Evolutionary conservation across 2,329 filamentous ascomycete genomes (phyloP).

Genomic region (Pleurostoma richardsiae): DNA sequence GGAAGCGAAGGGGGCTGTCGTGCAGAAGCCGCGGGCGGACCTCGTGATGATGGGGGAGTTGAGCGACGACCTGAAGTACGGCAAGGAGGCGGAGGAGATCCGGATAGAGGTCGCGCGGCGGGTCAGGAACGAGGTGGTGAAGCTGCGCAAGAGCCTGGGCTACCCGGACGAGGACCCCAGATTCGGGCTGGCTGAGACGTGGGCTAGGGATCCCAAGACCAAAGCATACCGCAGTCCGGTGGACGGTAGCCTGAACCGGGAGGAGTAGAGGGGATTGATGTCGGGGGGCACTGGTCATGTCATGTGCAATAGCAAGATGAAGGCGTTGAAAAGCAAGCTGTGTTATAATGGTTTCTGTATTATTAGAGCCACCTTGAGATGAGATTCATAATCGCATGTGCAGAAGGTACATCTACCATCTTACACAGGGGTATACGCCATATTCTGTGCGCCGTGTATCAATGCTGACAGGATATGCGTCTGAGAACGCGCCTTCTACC

Average conservation of each 20-base stretch:
- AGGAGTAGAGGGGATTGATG: conserved; percentile 11
- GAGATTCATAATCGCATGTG: too few species aligned
- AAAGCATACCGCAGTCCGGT: conserved; percentile 48
- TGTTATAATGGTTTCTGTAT: too few species aligned
- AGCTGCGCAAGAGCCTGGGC: conserved; percentile 67
- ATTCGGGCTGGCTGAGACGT: conserved; percentile 75
- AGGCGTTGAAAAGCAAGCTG: too few species aligned
- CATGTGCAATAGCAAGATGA: too few species aligned
- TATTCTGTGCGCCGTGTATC: too few species aligned
- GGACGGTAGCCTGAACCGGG: conserved; percentile 43
- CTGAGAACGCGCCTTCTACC: too few species aligned
- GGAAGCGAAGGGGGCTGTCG: conserved; percentile 6
- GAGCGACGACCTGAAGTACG: conserved; percentile 61
- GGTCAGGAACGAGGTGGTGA: conserved; percentile 74
- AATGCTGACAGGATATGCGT: too few species aligned
- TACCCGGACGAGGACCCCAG: conserved; percentile 77
- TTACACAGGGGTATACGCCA: too few species aligned
- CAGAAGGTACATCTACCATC: too few species aligned
- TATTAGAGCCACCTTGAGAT: too few species aligned
- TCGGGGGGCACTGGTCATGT: too few species aligned
- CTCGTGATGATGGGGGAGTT: conserved; percentile 45
- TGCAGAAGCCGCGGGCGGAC: conserved; percentile 10
- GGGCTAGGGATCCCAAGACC: conserved; percentile 49
- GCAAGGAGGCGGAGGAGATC: conserved; percentile 69
- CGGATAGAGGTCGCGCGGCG: conserved; percentile 75